Percentiles rank a stretch among this genome's conserved stretches.
Evolutionary conservation across 192 early-diverging fungal species (phyloP).

Genomic region (Powellomyces hirtus): DNA sequence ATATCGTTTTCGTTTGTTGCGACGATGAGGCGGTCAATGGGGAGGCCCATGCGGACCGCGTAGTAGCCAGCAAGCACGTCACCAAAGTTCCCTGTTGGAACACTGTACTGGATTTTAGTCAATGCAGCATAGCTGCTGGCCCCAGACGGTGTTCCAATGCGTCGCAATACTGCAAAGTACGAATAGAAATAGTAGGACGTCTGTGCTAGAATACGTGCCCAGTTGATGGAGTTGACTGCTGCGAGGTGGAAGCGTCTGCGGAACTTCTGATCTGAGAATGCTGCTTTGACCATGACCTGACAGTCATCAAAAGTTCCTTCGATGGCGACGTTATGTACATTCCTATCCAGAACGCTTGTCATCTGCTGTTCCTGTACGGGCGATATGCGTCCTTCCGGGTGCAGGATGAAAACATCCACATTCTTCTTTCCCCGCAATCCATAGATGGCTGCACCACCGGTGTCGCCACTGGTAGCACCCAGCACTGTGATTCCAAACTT

Average conservation of each 20-base stretch:
- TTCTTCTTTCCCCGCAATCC: conserved; percentile 90
- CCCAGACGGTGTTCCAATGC: not conserved
- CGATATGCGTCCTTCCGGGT: conserved; percentile 85
- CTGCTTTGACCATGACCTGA: conserved; percentile 88
- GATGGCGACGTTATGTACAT: conserved; percentile 92
- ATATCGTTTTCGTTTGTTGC: conserved; percentile 99
- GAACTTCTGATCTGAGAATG: conserved; percentile 79
- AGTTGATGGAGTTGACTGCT: conserved; percentile 99
- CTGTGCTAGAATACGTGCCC: conserved; percentile 96
- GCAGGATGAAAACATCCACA: conserved; percentile 90
- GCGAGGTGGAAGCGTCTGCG: conserved; percentile 74
- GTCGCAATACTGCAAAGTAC: conserved; percentile 58
- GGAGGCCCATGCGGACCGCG: conserved; percentile 88
- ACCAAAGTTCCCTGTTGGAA: conserved; percentile 99
- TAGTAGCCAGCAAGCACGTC: conserved; percentile 87
- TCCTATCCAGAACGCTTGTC: conserved; percentile 87
- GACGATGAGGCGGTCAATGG: conserved; percentile 73
- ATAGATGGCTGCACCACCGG: conserved; percentile 97
- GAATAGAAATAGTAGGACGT: conserved; percentile 95
- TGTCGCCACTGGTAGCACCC: conserved; percentile 95
- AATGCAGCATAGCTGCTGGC: not conserved
- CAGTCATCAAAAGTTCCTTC: conserved; percentile 98
- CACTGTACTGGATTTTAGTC: conserved; percentile 62
- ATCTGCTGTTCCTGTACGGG: conserved; percentile 98
- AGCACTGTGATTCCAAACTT: conserved; percentile 72